Conservation (phyloP, 2,329 filamentous ascomycete genomes). For the Cyphellophora europaea region DNA sequence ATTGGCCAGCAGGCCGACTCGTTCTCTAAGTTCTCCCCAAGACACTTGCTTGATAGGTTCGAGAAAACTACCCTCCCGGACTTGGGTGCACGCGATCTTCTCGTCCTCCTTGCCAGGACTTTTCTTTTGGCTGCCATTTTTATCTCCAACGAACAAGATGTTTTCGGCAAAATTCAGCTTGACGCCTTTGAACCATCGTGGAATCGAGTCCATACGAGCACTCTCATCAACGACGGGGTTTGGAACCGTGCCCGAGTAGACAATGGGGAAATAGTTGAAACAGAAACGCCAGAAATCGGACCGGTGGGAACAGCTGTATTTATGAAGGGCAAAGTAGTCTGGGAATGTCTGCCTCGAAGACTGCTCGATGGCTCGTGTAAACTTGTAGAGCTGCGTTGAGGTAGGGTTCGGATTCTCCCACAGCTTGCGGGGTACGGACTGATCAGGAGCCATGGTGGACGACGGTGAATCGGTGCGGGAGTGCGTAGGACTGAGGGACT, state of each 20-base stretch:
- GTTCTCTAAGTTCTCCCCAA: slow-evolving; percentile 56
- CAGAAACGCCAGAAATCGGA: slow-evolving; percentile 57
- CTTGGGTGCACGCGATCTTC: slow-evolving; percentile 62
- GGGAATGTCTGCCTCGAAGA: slow-evolving; percentile 22
- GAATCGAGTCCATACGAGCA: slow-evolving; percentile 59
- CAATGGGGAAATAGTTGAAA: slow-evolving; percentile 51
- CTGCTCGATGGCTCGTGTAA: slow-evolving; percentile 36
- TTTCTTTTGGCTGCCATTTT: slow-evolving; percentile 31
- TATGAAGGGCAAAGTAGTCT: slow-evolving; percentile 61
- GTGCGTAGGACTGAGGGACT: no score
- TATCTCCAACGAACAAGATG: slow-evolving; percentile 47
- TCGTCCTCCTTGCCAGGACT: slow-evolving; percentile 56
- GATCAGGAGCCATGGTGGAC: no score
- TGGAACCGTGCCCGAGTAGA: slow-evolving; percentile 48
- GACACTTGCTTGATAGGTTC: slow-evolving; percentile 42
- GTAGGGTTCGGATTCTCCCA: slow-evolving; percentile 57
- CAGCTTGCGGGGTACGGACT: slow-evolving; percentile 55
- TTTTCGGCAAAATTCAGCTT: slow-evolving; percentile 74
- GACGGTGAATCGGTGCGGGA: no score
- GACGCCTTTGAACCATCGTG: slow-evolving; percentile 68
- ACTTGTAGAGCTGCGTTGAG: slow-evolving; percentile 54
- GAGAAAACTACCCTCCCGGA: slow-evolving; percentile 29
- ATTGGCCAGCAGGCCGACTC: slow-evolving; percentile 51
- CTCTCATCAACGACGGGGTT: slow-evolving; percentile 57
- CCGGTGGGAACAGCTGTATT: slow-evolving; percentile 56